These are phyloP conservation scores for Brassica incana DNA, from an alignment of 345 rosid genomes.

Conservation along the genomic window DNA sequence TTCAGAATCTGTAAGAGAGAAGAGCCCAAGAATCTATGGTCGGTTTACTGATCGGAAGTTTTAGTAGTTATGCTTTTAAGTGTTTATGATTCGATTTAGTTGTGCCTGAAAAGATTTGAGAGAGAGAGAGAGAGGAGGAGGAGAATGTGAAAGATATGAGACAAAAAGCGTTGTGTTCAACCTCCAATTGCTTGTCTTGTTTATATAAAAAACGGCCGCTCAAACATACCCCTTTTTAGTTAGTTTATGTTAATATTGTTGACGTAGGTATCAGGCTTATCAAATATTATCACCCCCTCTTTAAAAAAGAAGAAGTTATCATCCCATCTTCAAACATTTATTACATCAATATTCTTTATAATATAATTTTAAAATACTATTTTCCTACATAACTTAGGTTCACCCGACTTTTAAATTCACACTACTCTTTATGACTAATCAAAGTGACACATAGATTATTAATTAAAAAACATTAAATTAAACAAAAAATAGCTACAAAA, in stretches of 20 bases:
- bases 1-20: conserved; percentile 18
- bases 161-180: conserved; percentile 35
- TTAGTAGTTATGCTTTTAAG: conserved; percentile 7
- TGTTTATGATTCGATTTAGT: conserved; percentile 30
- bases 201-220: conserved; percentile 40
- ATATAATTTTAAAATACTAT: background rate
- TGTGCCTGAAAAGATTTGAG: conserved; percentile 35
- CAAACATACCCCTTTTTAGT: conserved; percentile 20
- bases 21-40: conserved; percentile 5
- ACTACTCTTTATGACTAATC: too few species aligned
- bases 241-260: conserved; percentile 10
- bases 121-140: conserved; percentile 14
- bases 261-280: conserved; percentile 2
- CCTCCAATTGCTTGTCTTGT: conserved; percentile 39
- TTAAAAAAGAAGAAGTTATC: background rate
- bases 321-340: background rate
- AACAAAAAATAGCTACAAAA: too few species aligned
- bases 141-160: conserved; percentile 23
- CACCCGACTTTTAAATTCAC: too few species aligned
- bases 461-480: too few species aligned
- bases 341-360: background rate
- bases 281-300: background rate
- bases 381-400: background rate
- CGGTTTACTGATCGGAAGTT: conserved; percentile 15
- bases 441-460: too few species aligned